Evolutionary conservation across 1,139 yeast species (phyloP).

Genomic region (Sugiyamaella japonica): DNA sequence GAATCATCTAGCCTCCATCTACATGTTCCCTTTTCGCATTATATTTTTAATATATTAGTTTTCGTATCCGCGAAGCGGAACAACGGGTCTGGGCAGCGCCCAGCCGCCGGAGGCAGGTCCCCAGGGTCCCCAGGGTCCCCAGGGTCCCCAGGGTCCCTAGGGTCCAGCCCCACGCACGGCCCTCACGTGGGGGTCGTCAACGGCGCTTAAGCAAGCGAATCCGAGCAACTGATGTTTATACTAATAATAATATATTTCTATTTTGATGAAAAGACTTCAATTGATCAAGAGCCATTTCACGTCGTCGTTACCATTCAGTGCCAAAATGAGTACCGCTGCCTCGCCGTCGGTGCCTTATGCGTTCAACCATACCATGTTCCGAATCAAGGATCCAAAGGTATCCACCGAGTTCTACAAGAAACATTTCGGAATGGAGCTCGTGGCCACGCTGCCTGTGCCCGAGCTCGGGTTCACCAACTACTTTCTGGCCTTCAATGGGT

Average conservation of each 20-base stretch:
- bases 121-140: no score
- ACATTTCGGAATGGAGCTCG: constrained; percentile 70
- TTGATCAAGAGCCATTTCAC: neutral
- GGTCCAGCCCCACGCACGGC: no score
- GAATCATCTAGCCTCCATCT: constrained; percentile 49
- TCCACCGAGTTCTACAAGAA: constrained; percentile 72
- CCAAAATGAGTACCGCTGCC: constrained; percentile 13
- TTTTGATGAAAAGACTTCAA: constrained; percentile 1
- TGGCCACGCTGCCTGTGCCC: constrained; percentile 55
- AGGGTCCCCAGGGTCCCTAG: no score
- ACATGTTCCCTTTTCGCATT: neutral
- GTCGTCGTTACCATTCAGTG: neutral
- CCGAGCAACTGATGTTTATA: no score
- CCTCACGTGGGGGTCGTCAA: neutral
- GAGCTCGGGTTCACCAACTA: constrained; percentile 63
- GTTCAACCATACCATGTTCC: constrained; percentile 52
- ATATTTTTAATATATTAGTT: neutral
- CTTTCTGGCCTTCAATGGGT: constrained; percentile 60
- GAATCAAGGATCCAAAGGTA: constrained; percentile 77
- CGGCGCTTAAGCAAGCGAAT: no score
- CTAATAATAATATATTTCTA: no score
- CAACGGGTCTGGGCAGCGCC: no score
- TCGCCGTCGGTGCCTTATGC: constrained; percentile 19
- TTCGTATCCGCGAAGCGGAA: no score
- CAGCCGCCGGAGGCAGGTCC: no score